Evolutionary conservation across 345 rosid genomes (phyloP), one percentile per base, ranked within the genome.

Genomic region (Salix koriyanagi): DNA sequence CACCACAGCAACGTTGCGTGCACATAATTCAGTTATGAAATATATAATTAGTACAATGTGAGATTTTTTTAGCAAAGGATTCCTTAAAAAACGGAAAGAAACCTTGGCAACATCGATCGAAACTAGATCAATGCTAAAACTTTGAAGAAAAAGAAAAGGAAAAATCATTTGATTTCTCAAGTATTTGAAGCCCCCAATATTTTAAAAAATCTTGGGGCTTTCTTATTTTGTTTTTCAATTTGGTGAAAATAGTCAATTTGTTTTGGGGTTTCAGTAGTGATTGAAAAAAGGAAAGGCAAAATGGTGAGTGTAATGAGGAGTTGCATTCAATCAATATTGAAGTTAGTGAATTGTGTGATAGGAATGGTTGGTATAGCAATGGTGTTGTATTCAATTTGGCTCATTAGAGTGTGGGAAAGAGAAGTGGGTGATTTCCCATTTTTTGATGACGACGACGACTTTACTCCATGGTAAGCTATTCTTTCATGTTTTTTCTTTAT

Each of bases 331-430:
- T 92, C 98, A 11, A 41, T 86, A 56, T 65, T 93, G 82, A 96
- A 96, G 88, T 78, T 93, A 79, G 78, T 90, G 81, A 96, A 96
- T 86, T 90, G 89, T 15, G 32, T 89, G 37, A 74, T 88, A 11
- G 99, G 97, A 34, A 92, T 96, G 95, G 91, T 88, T 79, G 99
- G 98, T n/a, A 44, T 91, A 41, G 92, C 90, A 28, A 86, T 88
- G 94, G 77, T 96, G 18, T 65, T 94, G 72, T 91, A 90, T 80
- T 80, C 90, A 16, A 84, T 88, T 70, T 94, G 98, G 98, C 81
- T 93, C 34, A 83, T 92, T 69, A 83, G 89, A 83, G 88, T 83
- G 77, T 94, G 99, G 99, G 83, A 87, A 76, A 85, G 86, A 74
- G 84, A 89, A 79, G 82, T 77, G 77, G 92, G 90, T 54, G 83